These are phyloP conservation scores for Dryas integrifolia DNA, from an alignment of 331 rosid species.

Conservation along the genomic window DNA sequence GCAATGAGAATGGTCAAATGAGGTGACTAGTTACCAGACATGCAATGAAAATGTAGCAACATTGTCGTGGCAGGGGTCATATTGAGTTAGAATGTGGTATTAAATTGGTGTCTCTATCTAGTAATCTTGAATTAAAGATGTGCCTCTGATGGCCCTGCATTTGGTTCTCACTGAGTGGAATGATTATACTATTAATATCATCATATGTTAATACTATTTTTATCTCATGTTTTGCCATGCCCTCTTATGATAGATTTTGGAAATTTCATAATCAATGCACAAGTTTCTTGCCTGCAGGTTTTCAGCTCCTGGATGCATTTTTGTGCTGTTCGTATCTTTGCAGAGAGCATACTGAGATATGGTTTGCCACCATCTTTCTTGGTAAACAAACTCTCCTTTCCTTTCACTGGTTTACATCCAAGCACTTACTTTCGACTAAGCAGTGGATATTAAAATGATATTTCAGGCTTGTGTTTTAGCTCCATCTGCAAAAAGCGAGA, in stretches of 20 bases:
- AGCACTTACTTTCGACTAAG: slow-evolving; percentile 22
- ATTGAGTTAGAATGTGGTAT: not conserved
- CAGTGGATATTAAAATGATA: slow-evolving; percentile 27
- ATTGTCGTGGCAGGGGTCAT: not conserved
- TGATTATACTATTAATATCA: not conserved
- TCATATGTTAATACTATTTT: not conserved
- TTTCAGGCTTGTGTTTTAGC: slow-evolving; percentile 81
- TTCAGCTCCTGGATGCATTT: slow-evolving; percentile 99
- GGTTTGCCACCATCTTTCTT: slow-evolving; percentile 93
- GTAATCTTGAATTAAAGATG: not conserved
- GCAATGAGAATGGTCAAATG: not conserved
- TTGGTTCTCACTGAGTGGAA: not conserved
- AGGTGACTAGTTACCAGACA: not conserved
- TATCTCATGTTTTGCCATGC: not conserved
- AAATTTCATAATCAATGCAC: not conserved
- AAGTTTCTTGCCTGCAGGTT: slow-evolving; percentile 45
- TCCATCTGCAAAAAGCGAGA: slow-evolving; percentile 72
- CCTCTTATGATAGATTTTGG: not conserved
- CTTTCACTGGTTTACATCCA: slow-evolving; percentile 14
- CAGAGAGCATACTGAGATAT: slow-evolving; percentile 96
- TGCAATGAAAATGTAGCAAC: not conserved
- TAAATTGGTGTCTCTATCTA: not conserved
- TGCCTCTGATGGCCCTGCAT: not conserved
- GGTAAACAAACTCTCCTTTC: slow-evolving; percentile 45
- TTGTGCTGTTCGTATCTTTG: slow-evolving; percentile 77